Percentiles rank a stretch among this genome's conserved stretches.
These are phyloP conservation scores for Apostasia shenzhenica DNA, from an alignment of 106 monocot species.

Conservation along the genomic window DNA sequence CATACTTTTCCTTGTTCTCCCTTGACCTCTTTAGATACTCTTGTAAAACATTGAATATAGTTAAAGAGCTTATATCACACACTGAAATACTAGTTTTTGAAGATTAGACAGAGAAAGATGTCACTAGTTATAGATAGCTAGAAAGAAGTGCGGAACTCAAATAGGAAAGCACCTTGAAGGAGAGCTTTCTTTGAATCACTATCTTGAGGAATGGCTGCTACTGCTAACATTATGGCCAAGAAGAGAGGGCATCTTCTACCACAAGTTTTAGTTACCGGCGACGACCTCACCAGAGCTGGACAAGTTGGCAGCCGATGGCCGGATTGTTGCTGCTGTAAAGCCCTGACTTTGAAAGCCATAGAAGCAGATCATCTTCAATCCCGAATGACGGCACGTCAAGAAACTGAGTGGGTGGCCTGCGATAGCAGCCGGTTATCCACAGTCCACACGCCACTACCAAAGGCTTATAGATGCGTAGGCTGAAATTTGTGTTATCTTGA, in stretches of 20 bases:
- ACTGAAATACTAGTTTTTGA: not conserved
- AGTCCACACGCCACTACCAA: no score
- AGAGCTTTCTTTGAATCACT: slow-evolving; percentile 48
- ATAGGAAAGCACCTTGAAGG: slow-evolving; percentile 37
- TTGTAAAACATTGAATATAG: slow-evolving; percentile 5
- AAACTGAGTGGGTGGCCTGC: no score
- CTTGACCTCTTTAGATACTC: slow-evolving; percentile 73
- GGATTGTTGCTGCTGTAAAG: not conserved
- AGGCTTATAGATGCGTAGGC: no score
- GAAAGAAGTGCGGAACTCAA: no score
- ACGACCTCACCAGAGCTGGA: not conserved
- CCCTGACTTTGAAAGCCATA: not conserved
- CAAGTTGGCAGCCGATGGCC: not conserved
- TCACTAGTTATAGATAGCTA: no score
- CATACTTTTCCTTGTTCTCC: slow-evolving; percentile 75
- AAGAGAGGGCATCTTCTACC: slow-evolving; percentile 42
- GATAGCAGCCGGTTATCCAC: no score
- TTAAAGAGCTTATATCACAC: not conserved
- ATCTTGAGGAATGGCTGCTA: slow-evolving; percentile 27
- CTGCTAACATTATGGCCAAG: slow-evolving; percentile 12
- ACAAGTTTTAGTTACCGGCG: not conserved
- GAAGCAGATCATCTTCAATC: not conserved
- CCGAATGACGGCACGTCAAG: no score
- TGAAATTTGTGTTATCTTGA: no score
- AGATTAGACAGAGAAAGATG: no score